Evolutionary conservation across 1,139 yeast species (phyloP).

Genomic region (Candida dubliniensis): DNA sequence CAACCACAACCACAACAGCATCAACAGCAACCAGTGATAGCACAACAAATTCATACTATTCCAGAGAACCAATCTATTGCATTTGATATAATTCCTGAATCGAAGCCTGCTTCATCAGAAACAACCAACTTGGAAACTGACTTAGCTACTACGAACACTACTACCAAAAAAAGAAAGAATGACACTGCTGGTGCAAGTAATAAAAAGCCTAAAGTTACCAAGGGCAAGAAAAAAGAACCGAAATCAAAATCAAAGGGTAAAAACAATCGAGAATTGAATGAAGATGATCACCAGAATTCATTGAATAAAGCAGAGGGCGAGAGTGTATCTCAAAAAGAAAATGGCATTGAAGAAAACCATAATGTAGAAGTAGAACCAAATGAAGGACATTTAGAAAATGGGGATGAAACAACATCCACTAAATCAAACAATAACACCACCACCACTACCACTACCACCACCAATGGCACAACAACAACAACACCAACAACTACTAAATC

Average conservation of each 20-base stretch:
- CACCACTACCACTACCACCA: background rate
- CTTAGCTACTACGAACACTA: background rate
- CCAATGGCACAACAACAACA: background rate
- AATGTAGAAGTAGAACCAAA: too few species aligned
- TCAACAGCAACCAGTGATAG: slow-evolving; percentile 11
- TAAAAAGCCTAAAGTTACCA: slow-evolving; percentile 7
- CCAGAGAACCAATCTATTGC: background rate
- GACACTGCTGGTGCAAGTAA: slow-evolving; percentile 1
- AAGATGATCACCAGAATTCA: slow-evolving; percentile 7
- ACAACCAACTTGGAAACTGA: background rate
- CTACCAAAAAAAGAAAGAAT: slow-evolving; percentile 5
- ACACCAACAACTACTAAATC: background rate
- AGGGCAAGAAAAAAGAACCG: slow-evolving; percentile 6
- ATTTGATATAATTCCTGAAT: background rate
- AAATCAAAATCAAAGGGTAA: slow-evolving; percentile 10
- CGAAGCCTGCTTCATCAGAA: background rate
- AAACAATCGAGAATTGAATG: slow-evolving; percentile 6
- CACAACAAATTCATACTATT: slow-evolving; percentile 6
- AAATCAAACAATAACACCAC: too few species aligned
- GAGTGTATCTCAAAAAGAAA: slow-evolving; percentile 15
- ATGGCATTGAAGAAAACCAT: slow-evolving; percentile 4
- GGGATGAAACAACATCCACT: too few species aligned
- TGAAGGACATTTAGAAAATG: too few species aligned
- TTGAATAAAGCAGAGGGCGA: slow-evolving; percentile 9
- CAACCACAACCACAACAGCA: slow-evolving; percentile 10